Conservation (phyloP, 2,329 filamentous ascomycete genomes). For the Neurospora sp. region DNA sequence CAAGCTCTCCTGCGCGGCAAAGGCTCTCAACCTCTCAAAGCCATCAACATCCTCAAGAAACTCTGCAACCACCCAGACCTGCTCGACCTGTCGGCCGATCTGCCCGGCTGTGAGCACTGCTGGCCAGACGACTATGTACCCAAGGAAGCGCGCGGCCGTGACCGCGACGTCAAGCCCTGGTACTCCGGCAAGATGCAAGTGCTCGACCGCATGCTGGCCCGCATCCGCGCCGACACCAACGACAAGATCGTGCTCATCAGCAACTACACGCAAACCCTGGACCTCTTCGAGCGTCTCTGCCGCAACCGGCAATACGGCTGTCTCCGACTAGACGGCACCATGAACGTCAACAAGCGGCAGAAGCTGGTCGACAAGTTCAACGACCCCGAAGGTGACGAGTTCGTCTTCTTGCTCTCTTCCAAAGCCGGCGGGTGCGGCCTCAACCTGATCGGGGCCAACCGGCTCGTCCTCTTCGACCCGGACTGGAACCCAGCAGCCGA, state of each 20-base stretch:
- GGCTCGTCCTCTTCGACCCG: constrained; percentile 90
- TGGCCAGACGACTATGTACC: constrained; percentile 83
- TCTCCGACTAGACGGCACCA: constrained; percentile 86
- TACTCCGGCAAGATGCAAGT: constrained; percentile 99
- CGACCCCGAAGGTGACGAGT: constrained; percentile 78
- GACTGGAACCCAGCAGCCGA: constrained; percentile 98
- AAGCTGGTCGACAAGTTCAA: constrained; percentile 98
- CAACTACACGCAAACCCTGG: constrained; percentile 94
- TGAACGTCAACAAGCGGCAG: constrained; percentile 95
- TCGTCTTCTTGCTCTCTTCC: constrained; percentile 90
- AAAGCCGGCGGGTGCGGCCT: constrained; percentile 96
- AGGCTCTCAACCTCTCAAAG: constrained; percentile 90
- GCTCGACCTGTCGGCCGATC: constrained; percentile 68
- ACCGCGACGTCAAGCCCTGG: constrained; percentile 87
- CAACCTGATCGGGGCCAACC: constrained; percentile 89
- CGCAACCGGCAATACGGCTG: constrained; percentile 75
- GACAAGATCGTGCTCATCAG: constrained; percentile 99
- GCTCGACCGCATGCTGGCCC: constrained; percentile 92
- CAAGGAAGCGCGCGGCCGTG: constrained; percentile 76
- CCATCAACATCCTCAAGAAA: constrained; percentile 94
- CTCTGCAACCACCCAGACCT: constrained; percentile 97
- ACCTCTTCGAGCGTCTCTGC: constrained; percentile 87
- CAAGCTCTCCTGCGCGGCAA: constrained; percentile 85
- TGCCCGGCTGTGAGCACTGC: constrained; percentile 74
- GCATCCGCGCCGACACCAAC: constrained; percentile 90